Conservation (phyloP, 2,329 filamentous ascomycete genomes). For the Metarhizium rileyi region DNA sequence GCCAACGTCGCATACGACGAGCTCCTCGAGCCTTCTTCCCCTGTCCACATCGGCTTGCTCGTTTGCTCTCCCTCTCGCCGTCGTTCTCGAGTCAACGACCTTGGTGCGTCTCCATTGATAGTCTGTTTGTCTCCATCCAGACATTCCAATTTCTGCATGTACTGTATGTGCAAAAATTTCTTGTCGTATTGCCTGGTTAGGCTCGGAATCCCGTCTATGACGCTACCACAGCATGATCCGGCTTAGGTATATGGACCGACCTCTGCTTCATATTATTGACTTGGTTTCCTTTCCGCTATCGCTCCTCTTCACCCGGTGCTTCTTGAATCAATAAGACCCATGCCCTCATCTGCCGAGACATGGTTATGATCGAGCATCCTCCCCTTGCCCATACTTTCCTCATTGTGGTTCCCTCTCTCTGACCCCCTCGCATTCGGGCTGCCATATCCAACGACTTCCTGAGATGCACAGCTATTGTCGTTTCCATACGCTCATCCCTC, state of each 20-base stretch:
- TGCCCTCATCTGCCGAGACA: not conserved
- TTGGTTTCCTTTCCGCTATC: not conserved
- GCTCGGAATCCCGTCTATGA: not conserved
- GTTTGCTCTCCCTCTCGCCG: not conserved
- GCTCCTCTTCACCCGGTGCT: not conserved
- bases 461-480: not conserved
- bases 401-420: not conserved
- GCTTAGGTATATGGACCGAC: not conserved
- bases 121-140: not conserved
- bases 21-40: not conserved
- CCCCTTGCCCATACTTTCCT: not conserved
- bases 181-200: not conserved
- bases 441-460: not conserved
- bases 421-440: not conserved
- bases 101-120: not conserved
- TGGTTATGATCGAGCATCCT: not conserved
- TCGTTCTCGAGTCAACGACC: not conserved
- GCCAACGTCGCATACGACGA: not conserved
- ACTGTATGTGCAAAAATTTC: slow-evolving; percentile 5
- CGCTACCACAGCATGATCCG: not conserved
- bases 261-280: not conserved
- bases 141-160: slow-evolving; percentile 1
- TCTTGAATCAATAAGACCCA: not conserved
- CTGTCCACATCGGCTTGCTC: not conserved
- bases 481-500: not conserved